Base-by-base conservation (phyloP, 345 rosid genomes). In the Eucalyptus curtisii region DNA sequence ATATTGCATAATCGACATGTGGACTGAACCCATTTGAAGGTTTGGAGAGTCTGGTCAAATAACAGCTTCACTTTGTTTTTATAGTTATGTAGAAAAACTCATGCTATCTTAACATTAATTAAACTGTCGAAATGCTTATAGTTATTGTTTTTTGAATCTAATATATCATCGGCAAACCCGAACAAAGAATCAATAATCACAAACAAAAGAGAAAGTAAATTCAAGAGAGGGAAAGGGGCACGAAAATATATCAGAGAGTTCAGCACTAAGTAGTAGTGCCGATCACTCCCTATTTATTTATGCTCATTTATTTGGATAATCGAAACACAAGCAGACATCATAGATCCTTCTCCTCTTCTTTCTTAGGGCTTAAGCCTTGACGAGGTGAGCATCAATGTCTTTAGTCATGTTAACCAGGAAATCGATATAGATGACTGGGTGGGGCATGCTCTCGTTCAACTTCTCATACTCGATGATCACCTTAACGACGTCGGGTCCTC, bases 381-480 rank as follows among this genome's bases (percentile, higher is more conserved):
- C 66, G 7, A 86, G 66, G 87, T 86, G 68, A 11, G 87, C 87
- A 20, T 86, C 87, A 6, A 42, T 1, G 11, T 86, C 87, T 16
- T 86, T 52, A 42, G 45, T 5, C n/a, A 52, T 17, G 45, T 86
- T 86, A 25, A 27, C 27, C 64, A 86, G 19, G 47, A 91, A 49
- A 37, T 88, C 89, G 47, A 92, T 13, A 86, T 88, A 91, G 10
- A 24, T 88, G 10, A 88, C 16, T 2, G 92, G 91, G 64, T 68
- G 40, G 4, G 93, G 88, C 19, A 55, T 87, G 64, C 31, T 40
- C 12, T 88, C 89, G 6, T 88, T 64, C 24, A 92, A 42, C 47
- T 89, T 92, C 90, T 91, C 93, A 49, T 88, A 91, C 84, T 89
- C 90, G 16, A 90, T 17, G 8, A 86, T 64, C 31, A 66, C 4